Evolutionary conservation across 1,139 yeast genomes (phyloP), one percentile per base, ranked within the genome.

Genomic region (Suhomyces anneliseae): DNA sequence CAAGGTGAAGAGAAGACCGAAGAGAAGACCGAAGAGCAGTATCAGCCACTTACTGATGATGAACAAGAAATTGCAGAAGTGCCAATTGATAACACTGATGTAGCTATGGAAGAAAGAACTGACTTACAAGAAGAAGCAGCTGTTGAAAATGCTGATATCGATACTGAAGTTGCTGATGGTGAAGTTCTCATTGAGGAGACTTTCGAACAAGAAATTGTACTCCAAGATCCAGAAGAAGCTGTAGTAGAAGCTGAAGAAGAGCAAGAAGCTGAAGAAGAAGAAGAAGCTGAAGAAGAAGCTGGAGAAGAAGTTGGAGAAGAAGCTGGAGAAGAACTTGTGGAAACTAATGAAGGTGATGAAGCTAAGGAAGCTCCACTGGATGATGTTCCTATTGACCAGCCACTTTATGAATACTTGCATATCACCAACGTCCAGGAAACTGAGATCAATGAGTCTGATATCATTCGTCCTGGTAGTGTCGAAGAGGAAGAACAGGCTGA

Each of bases 271-370:
- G 15, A 14, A 14, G 15, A 14, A 29, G 15, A 14, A 14, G 15
- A 14, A 29, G 19, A 4, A n/a, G 36, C 15, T 12, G 19, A 31
- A 10, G 33, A 31, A 31, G 33, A 31, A 11, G 15, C 15, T 14
- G 32, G 3, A 29, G 32, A 29, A 29, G 10, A 29, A 29, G 32
- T 3, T 29, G 12, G 27, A 9, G 11, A 34, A 19, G 37, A 32
- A 34, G 27, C 49, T 32, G 52, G 44, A 34, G 47, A 41, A 7
- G 37, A 47, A 14, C 55, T 49, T 7, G 52, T 49, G 14, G 51
- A 49, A 7, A 47, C 46, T 19, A 52, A 44, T 24, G 43, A 36
- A 35, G 10, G n/a, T 7, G 19, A 34, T 36, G 36, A 34, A 34
- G 19, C 11, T 34, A 34, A 10, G 9, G 36, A 34, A 8, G 36